These are phyloP conservation scores for Priceomyces medius DNA, from an alignment of 805 yeast genomes.

Conservation along the genomic window DNA sequence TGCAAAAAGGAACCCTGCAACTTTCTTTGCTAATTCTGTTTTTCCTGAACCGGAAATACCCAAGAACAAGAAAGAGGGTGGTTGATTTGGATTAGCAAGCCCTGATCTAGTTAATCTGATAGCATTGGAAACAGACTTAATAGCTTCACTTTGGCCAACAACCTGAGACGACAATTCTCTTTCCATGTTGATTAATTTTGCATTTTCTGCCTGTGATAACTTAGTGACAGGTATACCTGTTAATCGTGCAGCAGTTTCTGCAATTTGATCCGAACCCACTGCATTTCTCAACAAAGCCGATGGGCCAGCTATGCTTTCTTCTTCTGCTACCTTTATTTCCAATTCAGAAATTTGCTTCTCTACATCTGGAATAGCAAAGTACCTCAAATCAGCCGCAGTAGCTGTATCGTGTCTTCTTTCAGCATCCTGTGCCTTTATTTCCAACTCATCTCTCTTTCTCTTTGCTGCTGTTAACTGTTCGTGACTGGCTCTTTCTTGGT, in stretches of 20 bases:
- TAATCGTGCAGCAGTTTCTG: constrained; percentile 95
- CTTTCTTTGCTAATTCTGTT: constrained; percentile 94
- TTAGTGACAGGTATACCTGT: constrained; percentile 97
- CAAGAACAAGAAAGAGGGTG: constrained; percentile 90
- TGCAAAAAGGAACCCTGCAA: constrained; percentile 93
- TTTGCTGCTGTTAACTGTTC: constrained; percentile 87
- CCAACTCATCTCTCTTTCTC: constrained; percentile 88
- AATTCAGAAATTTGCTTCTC: constrained; percentile 70
- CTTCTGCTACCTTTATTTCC: constrained; percentile 77
- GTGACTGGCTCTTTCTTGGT: constrained; percentile 85
- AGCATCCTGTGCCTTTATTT: constrained; percentile 90
- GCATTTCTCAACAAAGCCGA: constrained; percentile 79
- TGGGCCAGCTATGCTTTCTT: constrained; percentile 58
- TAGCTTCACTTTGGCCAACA: constrained; percentile 95
- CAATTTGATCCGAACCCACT: constrained; percentile 87
- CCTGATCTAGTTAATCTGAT: constrained; percentile 93
- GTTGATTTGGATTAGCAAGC: constrained; percentile 92
- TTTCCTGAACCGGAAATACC: constrained; percentile 98
- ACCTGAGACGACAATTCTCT: constrained; percentile 75
- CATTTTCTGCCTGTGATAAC: constrained; percentile 91
- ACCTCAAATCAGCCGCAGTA: constrained; percentile 92
- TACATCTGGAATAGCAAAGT: constrained; percentile 95
- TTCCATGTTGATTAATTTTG: constrained; percentile 94
- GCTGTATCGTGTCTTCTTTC: constrained; percentile 95
- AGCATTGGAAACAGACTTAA: constrained; percentile 93